Conservation (phyloP, 495 filamentous ascomycete species). For the Podospora didyma region DNA sequence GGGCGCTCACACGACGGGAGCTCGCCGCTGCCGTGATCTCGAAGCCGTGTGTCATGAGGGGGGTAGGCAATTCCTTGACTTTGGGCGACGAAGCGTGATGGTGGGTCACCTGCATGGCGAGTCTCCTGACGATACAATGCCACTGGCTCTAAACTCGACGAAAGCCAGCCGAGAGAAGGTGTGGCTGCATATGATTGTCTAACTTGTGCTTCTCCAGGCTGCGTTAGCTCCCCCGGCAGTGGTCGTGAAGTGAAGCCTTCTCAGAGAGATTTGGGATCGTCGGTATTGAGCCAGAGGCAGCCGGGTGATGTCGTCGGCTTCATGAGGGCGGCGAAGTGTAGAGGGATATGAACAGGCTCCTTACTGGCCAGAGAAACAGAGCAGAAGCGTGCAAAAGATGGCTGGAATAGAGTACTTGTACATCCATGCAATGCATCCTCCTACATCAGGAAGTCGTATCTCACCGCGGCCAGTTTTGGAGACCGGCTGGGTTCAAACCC, state of each 20-base stretch:
- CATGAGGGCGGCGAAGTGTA: background rate
- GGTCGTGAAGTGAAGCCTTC: no score
- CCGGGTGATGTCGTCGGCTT: background rate
- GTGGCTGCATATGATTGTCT: background rate
- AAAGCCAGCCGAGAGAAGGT: background rate
- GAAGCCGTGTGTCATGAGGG: background rate
- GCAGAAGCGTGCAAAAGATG: no score
- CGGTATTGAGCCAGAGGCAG: no score
- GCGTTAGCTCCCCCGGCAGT: background rate
- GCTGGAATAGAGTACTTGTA: background rate
- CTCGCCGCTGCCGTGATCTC: background rate
- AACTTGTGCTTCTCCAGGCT: background rate
- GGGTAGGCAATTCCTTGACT: background rate
- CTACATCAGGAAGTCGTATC: constrained; percentile 3
- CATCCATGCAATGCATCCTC: background rate
- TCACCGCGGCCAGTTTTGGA: background rate
- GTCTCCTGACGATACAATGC: background rate
- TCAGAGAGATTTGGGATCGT: no score
- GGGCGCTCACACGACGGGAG: background rate
- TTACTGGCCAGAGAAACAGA: no score
- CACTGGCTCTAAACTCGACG: background rate
- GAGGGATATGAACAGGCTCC: background rate
- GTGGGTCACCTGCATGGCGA: background rate
- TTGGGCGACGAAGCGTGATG: background rate
- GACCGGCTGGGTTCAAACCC: background rate